Evolutionary conservation across 2,329 filamentous ascomycete species (phyloP), one percentile per base, ranked within the genome.

Genomic region (Talaromyces piceae): DNA sequence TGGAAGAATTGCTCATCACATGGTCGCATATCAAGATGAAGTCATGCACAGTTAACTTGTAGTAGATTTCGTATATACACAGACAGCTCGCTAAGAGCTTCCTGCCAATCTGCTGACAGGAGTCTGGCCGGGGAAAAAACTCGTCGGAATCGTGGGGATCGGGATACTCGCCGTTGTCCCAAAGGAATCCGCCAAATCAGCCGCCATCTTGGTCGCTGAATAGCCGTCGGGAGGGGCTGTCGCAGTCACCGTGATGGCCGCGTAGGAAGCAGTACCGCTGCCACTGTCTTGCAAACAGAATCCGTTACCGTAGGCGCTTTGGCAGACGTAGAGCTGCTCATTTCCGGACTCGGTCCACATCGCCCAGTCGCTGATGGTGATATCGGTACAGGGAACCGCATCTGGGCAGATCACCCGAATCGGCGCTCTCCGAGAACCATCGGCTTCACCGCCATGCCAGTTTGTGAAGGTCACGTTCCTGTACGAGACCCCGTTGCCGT

Each of bases 371-470:
- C 65, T 64, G 53, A 81, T 71, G 13, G 64, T 70, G 55, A 81
- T 71, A 49, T 73, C 73, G 2, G 71, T 75, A 67, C 79, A 82
- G 11, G 79, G 79, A 1, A 70, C 72, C 2, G 58, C 66, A 51
- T 74, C 68, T 0, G 77, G 72, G 56, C 79, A 82, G 28, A 72
- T 62, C 39, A 81, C 64, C 52, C 77, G 75, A 58, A 83, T 69
- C 2, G 79, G 79, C 0, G 76, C 77, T 20, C 80, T 74, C 49
- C 71, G 52, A 4, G 62, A 61, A 18, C 79, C 80, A 54, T 81
- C 67, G 2, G 68, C 60, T 48, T 64, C 71, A 2, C 74, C 78
- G 30, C 79, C 80, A 51, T 74, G 76, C 80, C 79, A 83, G 63
- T 78, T 76, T 26, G 62, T 71, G 61, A 81, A 72, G 2, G 70